phyloP scores from a whole-genome alignment of 495 filamentous ascomycete genomes.

The Darksidea phi region DNA sequence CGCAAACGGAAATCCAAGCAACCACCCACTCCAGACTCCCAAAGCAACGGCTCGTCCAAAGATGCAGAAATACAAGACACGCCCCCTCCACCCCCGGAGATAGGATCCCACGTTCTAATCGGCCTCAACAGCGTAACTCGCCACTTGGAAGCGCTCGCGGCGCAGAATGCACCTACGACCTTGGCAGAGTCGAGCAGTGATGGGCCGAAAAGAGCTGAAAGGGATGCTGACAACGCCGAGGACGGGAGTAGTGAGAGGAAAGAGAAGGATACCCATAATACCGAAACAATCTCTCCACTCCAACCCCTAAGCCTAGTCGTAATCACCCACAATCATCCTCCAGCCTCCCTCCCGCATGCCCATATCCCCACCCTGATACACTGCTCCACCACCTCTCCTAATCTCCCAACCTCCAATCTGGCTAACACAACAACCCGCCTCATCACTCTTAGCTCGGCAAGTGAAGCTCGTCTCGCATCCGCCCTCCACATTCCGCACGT shows the following conservation, averaged over 20 bases:
- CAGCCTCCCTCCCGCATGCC: slow-evolving; percentile 54
- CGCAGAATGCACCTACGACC: not conserved
- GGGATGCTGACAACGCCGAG: not conserved
- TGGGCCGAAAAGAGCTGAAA: not conserved
- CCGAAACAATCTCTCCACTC: too few relatives aligned
- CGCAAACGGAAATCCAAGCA: slow-evolving; percentile 33
- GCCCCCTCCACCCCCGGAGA: slow-evolving; percentile 48
- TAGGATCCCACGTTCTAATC: slow-evolving; percentile 55
- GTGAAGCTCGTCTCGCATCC: slow-evolving; percentile 52
- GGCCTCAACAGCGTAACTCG: slow-evolving; percentile 59
- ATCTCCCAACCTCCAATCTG: slow-evolving; percentile 49
- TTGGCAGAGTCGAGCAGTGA: not conserved
- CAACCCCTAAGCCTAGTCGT: slow-evolving; percentile 22
- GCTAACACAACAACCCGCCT: slow-evolving; percentile 49
- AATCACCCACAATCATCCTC: slow-evolving; percentile 21
- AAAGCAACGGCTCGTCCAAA: slow-evolving; percentile 10
- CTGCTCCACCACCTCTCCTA: slow-evolving; percentile 48
- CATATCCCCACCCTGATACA: slow-evolving; percentile 53
- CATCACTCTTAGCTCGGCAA: slow-evolving; percentile 54
- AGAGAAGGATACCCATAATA: too few relatives aligned
- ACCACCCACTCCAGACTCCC: not conserved
- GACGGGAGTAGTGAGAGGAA: too few relatives aligned
- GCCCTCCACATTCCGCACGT: slow-evolving; percentile 58
- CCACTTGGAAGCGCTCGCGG: slow-evolving; percentile 50
- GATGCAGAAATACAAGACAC: slow-evolving; percentile 3